A percentile compares a stretch with the other conserved stretches of the same genome.
These are phyloP conservation scores for Auricularia heimuer DNA, from an alignment of 768 basidiomycete genomes.

Conservation along the genomic window DNA sequence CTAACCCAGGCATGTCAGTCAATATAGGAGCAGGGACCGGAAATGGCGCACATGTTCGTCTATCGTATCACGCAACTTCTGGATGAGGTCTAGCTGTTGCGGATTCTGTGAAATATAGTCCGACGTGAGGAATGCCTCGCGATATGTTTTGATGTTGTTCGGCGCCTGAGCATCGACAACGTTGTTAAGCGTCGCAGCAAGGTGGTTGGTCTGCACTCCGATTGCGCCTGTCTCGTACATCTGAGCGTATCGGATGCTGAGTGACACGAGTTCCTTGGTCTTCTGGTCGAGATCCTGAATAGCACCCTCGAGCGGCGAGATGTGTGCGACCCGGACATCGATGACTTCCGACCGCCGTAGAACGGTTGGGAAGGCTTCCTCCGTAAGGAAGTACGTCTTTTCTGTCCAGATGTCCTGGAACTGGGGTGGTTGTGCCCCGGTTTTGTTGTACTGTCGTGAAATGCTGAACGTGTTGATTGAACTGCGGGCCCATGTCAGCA, in stretches of 20 bases:
- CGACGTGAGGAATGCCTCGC: conserved; percentile 63
- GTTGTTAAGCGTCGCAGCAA: conserved; percentile 80
- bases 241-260: conserved; percentile 64
- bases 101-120: conserved; percentile 61
- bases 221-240: conserved; percentile 63
- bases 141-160: conserved; percentile 69
- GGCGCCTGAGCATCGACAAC: conserved; percentile 76
- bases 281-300: conserved; percentile 71
- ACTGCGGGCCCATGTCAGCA: conserved; percentile 29
- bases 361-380: conserved; percentile 85
- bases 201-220: conserved; percentile 51
- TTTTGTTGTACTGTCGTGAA: conserved; percentile 55
- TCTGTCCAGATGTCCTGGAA: conserved; percentile 67
- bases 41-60: conserved; percentile 66
- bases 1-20: conserved; percentile 24
- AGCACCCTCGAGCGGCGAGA: conserved; percentile 80
- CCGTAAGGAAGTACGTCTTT: conserved; percentile 79
- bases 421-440: conserved; percentile 41
- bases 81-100: conserved; percentile 58
- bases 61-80: conserved; percentile 62
- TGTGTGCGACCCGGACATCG: conserved; percentile 55
- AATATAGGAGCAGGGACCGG: neutral
- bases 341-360: conserved; percentile 82
- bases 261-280: conserved; percentile 62
- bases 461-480: conserved; percentile 78